A percentile compares a stretch with the other conserved stretches of the same genome.
phyloP scores from a whole-genome alignment of 2,329 filamentous ascomycete species.

The Boeremia exigua region DNA sequence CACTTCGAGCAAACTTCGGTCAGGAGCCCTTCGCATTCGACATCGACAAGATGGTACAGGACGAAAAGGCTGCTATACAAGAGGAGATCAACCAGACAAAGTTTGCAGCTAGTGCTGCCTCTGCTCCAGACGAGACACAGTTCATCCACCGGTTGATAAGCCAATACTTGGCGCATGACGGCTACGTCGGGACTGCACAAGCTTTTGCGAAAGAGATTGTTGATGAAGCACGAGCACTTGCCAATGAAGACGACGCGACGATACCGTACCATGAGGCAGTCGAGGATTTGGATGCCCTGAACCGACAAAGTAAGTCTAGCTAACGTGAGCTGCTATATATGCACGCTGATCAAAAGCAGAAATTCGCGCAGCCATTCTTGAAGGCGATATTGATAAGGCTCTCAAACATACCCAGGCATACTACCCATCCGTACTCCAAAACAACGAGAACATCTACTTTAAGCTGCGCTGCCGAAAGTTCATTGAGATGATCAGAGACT shows the following conservation, averaged over 20 bases:
- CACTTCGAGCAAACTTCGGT: conserved; percentile 67
- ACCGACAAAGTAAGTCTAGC: conserved; percentile 75
- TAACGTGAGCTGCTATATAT: neutral
- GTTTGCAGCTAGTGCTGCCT: conserved; percentile 24
- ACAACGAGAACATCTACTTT: conserved; percentile 87
- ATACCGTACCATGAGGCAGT: conserved; percentile 69
- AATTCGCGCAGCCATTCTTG: conserved; percentile 84
- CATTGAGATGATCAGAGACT: conserved; percentile 75
- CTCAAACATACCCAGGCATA: conserved; percentile 79
- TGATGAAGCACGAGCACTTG: conserved; percentile 73
- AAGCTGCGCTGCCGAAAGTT: conserved; percentile 88
- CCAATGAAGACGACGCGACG: conserved; percentile 57
- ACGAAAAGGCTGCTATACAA: conserved; percentile 44
- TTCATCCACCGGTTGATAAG: conserved; percentile 83
- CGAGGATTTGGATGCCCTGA: conserved; percentile 85
- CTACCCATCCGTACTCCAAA: conserved; percentile 80
- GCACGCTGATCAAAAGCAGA: conserved; percentile 57
- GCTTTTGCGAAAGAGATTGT: conserved; percentile 85
- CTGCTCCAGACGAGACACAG: conserved; percentile 69
- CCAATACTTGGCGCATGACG: conserved; percentile 92
- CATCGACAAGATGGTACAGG: conserved; percentile 78
- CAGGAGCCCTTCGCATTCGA: conserved; percentile 84
- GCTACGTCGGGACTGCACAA: conserved; percentile 89
- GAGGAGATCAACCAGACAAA: conserved; percentile 38
- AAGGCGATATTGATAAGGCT: conserved; percentile 90